Conservation (phyloP, 148 eudicot species). For the Fagopyrum homotropicum region DNA sequence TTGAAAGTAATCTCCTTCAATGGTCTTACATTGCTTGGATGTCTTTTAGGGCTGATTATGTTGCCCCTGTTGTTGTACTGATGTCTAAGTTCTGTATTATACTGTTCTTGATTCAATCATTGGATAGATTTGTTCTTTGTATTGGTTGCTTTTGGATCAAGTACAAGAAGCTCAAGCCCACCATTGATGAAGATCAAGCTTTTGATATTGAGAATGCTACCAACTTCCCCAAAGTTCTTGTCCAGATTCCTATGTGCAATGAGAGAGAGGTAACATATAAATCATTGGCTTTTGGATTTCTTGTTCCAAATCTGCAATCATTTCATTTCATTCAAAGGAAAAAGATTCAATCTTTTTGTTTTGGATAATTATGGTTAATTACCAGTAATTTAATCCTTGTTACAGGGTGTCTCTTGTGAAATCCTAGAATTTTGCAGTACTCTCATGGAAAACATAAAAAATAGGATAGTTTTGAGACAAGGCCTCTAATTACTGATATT, state of each 20-base stretch:
- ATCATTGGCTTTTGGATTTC: not conserved
- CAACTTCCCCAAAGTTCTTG: slow-evolving; percentile 61
- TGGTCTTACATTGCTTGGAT: slow-evolving; percentile 50
- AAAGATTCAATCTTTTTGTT: not conserved
- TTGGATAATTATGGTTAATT: not conserved
- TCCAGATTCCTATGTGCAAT: slow-evolving; percentile 78
- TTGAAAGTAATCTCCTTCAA: slow-evolving; percentile 34
- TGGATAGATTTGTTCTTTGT: slow-evolving; percentile 49
- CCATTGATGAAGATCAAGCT: slow-evolving; percentile 19
- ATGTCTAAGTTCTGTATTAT: slow-evolving; percentile 44
- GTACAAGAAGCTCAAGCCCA: slow-evolving; percentile 47
- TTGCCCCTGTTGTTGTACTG: slow-evolving; percentile 38
- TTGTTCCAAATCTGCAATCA: not conserved
- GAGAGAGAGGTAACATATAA: slow-evolving; percentile 53
- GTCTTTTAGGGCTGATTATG: slow-evolving; percentile 46
- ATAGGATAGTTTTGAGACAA: not conserved
- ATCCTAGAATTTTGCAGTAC: not conserved
- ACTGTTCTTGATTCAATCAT: slow-evolving; percentile 57
- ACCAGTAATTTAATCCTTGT: not conserved
- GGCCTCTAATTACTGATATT: not conserved
- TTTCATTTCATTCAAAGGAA: not conserved
- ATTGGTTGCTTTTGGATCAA: slow-evolving; percentile 65
- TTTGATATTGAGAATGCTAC: slow-evolving; percentile 37
- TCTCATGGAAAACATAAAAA: not conserved
- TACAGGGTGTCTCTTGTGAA: too few relatives aligned